Percentiles rank a stretch among this genome's conserved stretches.
Conservation (phyloP, 306 rosid genomes). For the Rosa multiflora region DNA sequence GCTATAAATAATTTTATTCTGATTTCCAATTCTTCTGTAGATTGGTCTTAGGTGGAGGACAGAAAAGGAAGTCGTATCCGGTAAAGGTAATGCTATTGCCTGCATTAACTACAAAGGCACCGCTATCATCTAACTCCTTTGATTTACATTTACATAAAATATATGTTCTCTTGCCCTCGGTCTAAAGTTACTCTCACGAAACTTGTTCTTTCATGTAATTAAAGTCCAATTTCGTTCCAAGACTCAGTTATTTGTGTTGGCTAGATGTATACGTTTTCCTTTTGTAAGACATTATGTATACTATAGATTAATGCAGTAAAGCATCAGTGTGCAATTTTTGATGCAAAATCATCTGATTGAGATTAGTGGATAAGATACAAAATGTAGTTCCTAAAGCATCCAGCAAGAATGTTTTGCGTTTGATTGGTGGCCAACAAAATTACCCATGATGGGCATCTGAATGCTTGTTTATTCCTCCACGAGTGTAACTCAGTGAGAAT, state of each 20-base stretch:
- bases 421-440: neutral
- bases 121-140: too few relatives aligned
- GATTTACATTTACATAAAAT: neutral
- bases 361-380: neutral
- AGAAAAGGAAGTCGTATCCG: slow-evolving; percentile 87
- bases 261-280: neutral
- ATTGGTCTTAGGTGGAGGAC: slow-evolving; percentile 98
- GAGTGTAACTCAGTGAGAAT: neutral
- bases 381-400: neutral
- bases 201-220: neutral
- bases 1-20: neutral
- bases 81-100: slow-evolving; percentile 61
- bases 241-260: neutral
- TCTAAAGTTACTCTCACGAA: neutral
- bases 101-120: neutral
- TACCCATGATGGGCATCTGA: neutral
- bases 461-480: neutral
- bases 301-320: neutral
- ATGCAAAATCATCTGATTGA: neutral
- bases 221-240: neutral
- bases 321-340: neutral
- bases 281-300: neutral
- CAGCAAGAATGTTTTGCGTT: neutral
- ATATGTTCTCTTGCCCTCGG: neutral
- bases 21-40: slow-evolving; percentile 35